Evolutionary conservation across 345 rosid genomes (phyloP), one percentile per base, ranked within the genome.

Genomic region (Firmiana major): DNA sequence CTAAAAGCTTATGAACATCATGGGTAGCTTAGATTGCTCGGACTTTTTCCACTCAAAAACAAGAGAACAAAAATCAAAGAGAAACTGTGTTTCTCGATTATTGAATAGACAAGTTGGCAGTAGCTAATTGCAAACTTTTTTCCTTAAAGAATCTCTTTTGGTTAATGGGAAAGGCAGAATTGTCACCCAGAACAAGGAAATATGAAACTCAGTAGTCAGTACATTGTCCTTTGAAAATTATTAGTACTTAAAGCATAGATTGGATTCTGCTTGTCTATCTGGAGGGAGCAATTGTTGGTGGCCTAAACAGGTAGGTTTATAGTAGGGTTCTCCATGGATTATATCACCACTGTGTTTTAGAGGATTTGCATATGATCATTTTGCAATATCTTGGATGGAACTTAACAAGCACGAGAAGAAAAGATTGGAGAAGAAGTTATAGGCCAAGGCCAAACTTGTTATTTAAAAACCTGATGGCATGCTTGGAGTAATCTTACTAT

Each of bases 151-250:
- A 73, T 58, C 31, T 36, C 46, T 60, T 21, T 21, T 43, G 26
- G 11, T 24, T 60, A 62, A 42, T 9, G 4, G 68, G 46, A 36
- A 73, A 72, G 10, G 22, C 77, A 16, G 54, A 74, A 42, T 17
- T 19, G 48, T 34, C 49, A 72, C 45, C 75, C 59, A 54, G 48
- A 72, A 34, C 77, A 59, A 59, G 68, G 53, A 59, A 59, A 15
- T 69, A 53, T 24, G 24, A 42, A 59, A 59, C 51, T 2, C 21
- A 74, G 67, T 74, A 13, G 34, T 31, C 34, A 31, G 34, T 31
- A 0, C 48, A 71, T 53, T 53, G 62, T 71, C 48, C 26, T 71
- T 53, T 34, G 48, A 34, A 48, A 48, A 12, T 69, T 15, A 55
- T 48, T 11, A 16, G 0, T 16, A 8, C 9, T 16, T 49, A 31